A percentile compares a stretch with the other conserved stretches of the same genome.
These are phyloP conservation scores for Medicago ruthenica DNA, from an alignment of 306 rosid species.

Conservation along the genomic window DNA sequence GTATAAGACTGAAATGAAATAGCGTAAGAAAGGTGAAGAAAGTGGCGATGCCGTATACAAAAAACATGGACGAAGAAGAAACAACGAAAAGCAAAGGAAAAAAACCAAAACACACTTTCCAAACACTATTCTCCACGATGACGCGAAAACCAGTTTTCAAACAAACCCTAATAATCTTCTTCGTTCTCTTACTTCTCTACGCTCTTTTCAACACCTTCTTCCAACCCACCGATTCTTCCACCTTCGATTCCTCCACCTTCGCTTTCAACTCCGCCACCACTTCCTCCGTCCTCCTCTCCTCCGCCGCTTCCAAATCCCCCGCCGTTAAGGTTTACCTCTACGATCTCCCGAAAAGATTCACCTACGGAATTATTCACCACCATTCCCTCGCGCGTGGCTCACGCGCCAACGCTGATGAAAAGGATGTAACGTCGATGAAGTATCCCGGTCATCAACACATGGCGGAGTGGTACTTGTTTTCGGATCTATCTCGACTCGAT, in stretches of 20 bases:
- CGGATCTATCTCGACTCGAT: constrained; percentile 63
- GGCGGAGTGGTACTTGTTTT: constrained; percentile 90
- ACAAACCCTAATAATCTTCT: constrained; percentile 59
- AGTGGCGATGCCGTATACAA: constrained; percentile 29
- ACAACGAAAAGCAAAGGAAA: constrained; percentile 28
- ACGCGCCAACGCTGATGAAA: constrained; percentile 7
- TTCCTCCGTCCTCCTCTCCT: constrained; percentile 37
- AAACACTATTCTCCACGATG: constrained; percentile 44
- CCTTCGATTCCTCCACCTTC: constrained; percentile 41
- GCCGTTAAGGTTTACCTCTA: constrained; percentile 63
- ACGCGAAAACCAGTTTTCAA: constrained; percentile 67
- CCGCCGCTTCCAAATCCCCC: neutral
- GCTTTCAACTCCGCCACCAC: constrained; percentile 47
- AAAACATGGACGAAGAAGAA: constrained; percentile 42
- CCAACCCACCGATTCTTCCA: constrained; percentile 53
- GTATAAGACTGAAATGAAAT: neutral
- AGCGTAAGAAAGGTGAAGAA: neutral
- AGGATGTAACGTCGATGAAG: constrained; percentile 45
- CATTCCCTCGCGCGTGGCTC: constrained; percentile 82
- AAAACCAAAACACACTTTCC: constrained; percentile 41
- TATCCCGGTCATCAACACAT: constrained; percentile 98
- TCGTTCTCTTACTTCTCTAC: constrained; percentile 52
- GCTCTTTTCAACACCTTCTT: constrained; percentile 41
- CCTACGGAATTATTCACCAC: constrained; percentile 70
- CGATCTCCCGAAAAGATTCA: constrained; percentile 72